Evolutionary conservation across 805 yeast species (phyloP).

Genomic region (Wickerhamiella australiensis): DNA sequence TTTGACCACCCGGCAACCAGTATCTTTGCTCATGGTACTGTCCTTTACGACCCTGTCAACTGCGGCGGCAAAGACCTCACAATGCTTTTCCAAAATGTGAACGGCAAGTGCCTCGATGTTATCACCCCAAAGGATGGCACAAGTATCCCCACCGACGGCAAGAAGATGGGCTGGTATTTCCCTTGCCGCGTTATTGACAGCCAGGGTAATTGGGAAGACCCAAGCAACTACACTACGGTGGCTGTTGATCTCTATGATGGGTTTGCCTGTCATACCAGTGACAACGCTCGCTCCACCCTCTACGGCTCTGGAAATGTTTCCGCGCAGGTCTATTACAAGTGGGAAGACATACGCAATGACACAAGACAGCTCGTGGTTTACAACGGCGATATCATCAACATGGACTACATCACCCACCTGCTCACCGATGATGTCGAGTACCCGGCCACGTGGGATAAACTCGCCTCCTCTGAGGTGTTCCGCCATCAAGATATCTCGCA

Average conservation of each 20-base stretch:
- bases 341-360: slow-evolving; percentile 70
- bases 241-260: slow-evolving; percentile 50
- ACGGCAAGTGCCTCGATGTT: slow-evolving; percentile 76
- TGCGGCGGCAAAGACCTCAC: slow-evolving; percentile 52
- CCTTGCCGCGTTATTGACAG: slow-evolving; percentile 58
- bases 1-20: slow-evolving; percentile 72
- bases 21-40: slow-evolving; percentile 55
- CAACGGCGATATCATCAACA: slow-evolving; percentile 79
- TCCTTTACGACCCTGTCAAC: slow-evolving; percentile 70
- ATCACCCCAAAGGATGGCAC: slow-evolving; percentile 58
- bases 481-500: slow-evolving; percentile 77
- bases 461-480: slow-evolving; percentile 42
- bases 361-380: slow-evolving; percentile 73
- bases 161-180: slow-evolving; percentile 82
- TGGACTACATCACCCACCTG: slow-evolving; percentile 65
- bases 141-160: slow-evolving; percentile 51
- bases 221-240: slow-evolving; percentile 40
- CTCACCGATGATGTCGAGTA: slow-evolving; percentile 54
- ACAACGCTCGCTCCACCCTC: slow-evolving; percentile 47
- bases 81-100: slow-evolving; percentile 80
- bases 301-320: slow-evolving; percentile 44
- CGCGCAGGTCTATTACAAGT: slow-evolving; percentile 75
- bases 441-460: slow-evolving; percentile 57
- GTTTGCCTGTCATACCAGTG: slow-evolving; percentile 82
- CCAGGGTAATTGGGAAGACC: slow-evolving; percentile 50